Conservation (phyloP, 345 rosid species). For the Pistacia integerrima region DNA sequence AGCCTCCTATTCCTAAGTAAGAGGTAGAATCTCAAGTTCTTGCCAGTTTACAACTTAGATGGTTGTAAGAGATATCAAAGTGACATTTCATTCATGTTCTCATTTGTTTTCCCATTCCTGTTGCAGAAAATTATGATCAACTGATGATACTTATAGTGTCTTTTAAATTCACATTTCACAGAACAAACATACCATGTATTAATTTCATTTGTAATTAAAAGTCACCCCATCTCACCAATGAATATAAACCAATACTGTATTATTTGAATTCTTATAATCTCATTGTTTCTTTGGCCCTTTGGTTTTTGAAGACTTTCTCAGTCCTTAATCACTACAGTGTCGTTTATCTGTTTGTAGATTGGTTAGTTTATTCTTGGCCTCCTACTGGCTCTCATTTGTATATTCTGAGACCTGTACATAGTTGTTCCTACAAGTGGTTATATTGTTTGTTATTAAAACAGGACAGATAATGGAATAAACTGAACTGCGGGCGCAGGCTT, state of each 20-base stretch:
- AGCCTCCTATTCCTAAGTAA: constrained; percentile 61
- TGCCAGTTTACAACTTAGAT: neutral
- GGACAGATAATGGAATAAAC: neutral
- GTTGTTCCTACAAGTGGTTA: neutral
- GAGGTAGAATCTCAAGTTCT: neutral
- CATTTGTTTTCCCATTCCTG: neutral
- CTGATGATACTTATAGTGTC: neutral
- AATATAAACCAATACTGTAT: neutral
- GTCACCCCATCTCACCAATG: neutral
- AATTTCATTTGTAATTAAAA: neutral
- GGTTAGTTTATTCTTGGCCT: too few relatives aligned
- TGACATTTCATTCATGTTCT: constrained; percentile 2
- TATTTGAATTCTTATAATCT: neutral
- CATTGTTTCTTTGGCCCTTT: neutral
- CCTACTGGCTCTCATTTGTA: neutral
- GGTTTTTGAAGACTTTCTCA: neutral
- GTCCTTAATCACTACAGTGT: neutral
- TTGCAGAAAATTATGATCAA: constrained; percentile 5
- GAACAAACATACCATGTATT: neutral
- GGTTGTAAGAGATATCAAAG: neutral
- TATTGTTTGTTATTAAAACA: neutral
- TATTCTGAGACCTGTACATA: neutral
- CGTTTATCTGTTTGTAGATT: too few relatives aligned
- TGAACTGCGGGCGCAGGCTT: neutral
- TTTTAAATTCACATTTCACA: neutral